Conservation (phyloP, 2,329 filamentous ascomycete species). For the Thielaviopsis cerberus region DNA sequence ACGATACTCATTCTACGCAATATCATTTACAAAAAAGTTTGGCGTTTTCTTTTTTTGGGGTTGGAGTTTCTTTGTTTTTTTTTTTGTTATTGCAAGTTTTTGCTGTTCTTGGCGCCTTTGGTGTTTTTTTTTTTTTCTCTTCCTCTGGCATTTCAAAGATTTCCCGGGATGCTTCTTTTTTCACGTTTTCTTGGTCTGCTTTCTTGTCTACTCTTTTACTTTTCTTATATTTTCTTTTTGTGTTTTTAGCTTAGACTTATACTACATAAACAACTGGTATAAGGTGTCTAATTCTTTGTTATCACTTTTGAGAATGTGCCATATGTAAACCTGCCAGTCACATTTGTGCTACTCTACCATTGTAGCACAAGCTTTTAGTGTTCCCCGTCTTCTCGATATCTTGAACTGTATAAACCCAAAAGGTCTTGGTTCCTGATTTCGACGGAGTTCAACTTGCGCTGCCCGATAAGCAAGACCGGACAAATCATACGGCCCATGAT, state of each 20-base stretch:
- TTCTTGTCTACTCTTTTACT: background rate
- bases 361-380: background rate
- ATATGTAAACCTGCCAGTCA: too few relatives aligned
- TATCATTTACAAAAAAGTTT: background rate
- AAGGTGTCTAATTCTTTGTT: too few relatives aligned
- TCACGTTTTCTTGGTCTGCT: background rate
- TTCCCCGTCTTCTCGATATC: too few relatives aligned
- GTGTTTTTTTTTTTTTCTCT: background rate
- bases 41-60: background rate
- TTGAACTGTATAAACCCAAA: too few relatives aligned
- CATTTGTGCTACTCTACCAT: background rate
- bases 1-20: background rate
- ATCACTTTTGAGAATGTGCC: background rate
- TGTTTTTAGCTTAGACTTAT: background rate
- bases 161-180: background rate
- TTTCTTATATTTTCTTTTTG: conserved; percentile 4
- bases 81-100: background rate
- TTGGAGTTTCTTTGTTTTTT: background rate
- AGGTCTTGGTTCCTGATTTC: background rate
- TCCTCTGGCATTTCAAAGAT: conserved; percentile 1
- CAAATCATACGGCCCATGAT: too few relatives aligned
- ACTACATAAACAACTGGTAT: too few relatives aligned
- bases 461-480: too few relatives aligned
- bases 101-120: background rate
- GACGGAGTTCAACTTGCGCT: too few relatives aligned